A percentile compares a stretch with the other conserved stretches of the same genome.
phyloP scores from a whole-genome alignment of 2,329 filamentous ascomycete genomes.

The Botryotinia narcissicola region DNA sequence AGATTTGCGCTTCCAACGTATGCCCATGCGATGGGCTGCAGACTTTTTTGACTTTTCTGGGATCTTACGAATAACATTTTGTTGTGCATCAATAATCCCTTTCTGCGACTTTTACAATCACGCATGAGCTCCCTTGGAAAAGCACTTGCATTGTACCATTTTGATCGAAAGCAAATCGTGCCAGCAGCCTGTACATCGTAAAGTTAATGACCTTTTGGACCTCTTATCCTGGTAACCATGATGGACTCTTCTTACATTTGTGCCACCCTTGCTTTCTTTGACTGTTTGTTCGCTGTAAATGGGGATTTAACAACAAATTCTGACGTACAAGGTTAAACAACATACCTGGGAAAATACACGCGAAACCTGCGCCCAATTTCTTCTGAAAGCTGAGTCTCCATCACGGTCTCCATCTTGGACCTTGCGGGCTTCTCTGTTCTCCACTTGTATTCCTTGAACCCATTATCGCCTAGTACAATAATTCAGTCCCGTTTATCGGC shows the following conservation, averaged over 20 bases:
- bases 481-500: constrained; percentile 15
- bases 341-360: constrained; percentile 74
- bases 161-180: constrained; percentile 75
- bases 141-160: constrained; percentile 63
- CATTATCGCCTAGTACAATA: constrained; percentile 44
- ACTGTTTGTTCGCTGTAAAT: constrained; percentile 56
- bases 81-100: constrained; percentile 80
- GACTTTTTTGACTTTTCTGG: constrained; percentile 1
- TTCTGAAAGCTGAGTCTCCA: constrained; percentile 30
- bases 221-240: background rate
- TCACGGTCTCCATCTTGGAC: constrained; percentile 24
- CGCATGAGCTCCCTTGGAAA: constrained; percentile 73
- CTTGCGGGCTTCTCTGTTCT: constrained; percentile 36
- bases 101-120: constrained; percentile 70
- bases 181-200: constrained; percentile 58
- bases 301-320: background rate
- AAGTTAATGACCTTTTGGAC: background rate
- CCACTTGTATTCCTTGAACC: constrained; percentile 44
- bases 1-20: constrained; percentile 92
- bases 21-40: constrained; percentile 58
- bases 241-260: constrained; percentile 44
- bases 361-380: constrained; percentile 53
- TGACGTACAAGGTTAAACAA: constrained; percentile 1
- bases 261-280: constrained; percentile 59
- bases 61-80: constrained; percentile 64